These are phyloP conservation scores for Cicer bijugum DNA, from an alignment of 306 rosid species.

Conservation along the genomic window DNA sequence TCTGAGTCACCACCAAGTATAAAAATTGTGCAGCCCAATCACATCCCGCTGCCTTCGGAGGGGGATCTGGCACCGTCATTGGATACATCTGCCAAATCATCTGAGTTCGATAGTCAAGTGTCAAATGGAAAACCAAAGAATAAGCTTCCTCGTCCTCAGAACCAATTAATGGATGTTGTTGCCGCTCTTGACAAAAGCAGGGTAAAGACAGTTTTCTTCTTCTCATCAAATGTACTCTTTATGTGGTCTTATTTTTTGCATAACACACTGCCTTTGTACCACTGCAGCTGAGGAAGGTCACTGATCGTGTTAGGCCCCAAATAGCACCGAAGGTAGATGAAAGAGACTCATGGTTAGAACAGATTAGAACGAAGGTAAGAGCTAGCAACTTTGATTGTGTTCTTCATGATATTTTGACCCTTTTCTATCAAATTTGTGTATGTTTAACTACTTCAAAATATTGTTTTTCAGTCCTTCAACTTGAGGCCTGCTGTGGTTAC, in stretches of 20 bases:
- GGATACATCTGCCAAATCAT: conserved; percentile 43
- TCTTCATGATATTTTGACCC: conserved; percentile 30
- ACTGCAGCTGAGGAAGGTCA: conserved; percentile 86
- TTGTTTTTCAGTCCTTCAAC: conserved; percentile 76
- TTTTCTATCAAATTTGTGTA: conserved; percentile 31
- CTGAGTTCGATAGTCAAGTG: conserved; percentile 52
- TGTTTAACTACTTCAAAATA: background rate
- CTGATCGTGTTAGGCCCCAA: conserved; percentile 72
- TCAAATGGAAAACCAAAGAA: conserved; percentile 57
- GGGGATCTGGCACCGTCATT: conserved; percentile 53
- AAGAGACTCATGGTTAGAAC: conserved; percentile 78
- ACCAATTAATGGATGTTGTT: conserved; percentile 75
- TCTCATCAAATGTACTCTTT: conserved; percentile 35
- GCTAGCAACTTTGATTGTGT: conserved; percentile 19
- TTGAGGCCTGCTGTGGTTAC: conserved; percentile 75
- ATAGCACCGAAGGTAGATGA: conserved; percentile 73
- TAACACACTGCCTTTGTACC: conserved; percentile 38
- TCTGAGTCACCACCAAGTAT: conserved; percentile 44
- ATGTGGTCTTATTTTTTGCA: conserved; percentile 40
- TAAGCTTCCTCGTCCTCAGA: conserved; percentile 72
- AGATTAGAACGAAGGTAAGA: conserved; percentile 90
- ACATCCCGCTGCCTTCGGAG: conserved; percentile 46
- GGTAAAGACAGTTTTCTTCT: conserved; percentile 56
- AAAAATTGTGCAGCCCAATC: conserved; percentile 54
- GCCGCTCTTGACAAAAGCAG: conserved; percentile 92